Evolutionary conservation across 75 land plant genomes (phyloP).

Genomic region (Cryptomeria japonica): DNA sequence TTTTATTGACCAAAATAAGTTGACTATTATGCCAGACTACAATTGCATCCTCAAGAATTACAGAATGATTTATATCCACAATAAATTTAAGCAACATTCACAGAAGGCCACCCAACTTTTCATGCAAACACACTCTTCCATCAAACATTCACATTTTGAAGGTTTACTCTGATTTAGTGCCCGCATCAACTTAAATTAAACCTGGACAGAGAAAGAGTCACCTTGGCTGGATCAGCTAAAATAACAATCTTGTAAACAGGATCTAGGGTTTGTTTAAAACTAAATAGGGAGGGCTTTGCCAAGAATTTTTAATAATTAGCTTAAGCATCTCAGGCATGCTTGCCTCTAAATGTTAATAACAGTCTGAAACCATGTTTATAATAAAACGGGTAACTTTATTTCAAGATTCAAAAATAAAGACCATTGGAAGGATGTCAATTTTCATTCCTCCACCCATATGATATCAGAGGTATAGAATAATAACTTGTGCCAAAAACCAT

Average conservation of each 20-base stretch:
- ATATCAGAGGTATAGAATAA: not conserved
- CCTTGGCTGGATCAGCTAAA: not conserved
- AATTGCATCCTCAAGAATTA: not conserved
- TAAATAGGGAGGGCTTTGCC: not conserved
- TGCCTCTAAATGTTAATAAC: not conserved
- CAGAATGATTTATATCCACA: not conserved
- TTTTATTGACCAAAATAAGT: not conserved
- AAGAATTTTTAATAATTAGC: not conserved
- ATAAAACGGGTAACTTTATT: not conserved
- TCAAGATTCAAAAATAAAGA: not conserved
- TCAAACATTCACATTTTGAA: not conserved
- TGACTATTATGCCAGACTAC: not conserved
- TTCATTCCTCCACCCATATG: no score
- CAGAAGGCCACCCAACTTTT: not conserved
- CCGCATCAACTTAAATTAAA: not conserved
- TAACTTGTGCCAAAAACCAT: not conserved
- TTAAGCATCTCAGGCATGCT: not conserved
- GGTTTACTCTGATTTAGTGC: not conserved
- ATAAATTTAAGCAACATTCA: not conserved
- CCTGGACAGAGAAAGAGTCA: not conserved
- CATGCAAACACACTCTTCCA: not conserved
- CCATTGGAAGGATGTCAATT: not conserved
- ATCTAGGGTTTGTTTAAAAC: not conserved
- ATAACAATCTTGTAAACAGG: not conserved
- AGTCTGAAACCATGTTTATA: not conserved